A percentile compares a stretch with the other conserved stretches of the same genome.
These are phyloP conservation scores for Colletotrichum tanaceti DNA, from an alignment of 2,329 filamentous ascomycete species.

Conservation along the genomic window DNA sequence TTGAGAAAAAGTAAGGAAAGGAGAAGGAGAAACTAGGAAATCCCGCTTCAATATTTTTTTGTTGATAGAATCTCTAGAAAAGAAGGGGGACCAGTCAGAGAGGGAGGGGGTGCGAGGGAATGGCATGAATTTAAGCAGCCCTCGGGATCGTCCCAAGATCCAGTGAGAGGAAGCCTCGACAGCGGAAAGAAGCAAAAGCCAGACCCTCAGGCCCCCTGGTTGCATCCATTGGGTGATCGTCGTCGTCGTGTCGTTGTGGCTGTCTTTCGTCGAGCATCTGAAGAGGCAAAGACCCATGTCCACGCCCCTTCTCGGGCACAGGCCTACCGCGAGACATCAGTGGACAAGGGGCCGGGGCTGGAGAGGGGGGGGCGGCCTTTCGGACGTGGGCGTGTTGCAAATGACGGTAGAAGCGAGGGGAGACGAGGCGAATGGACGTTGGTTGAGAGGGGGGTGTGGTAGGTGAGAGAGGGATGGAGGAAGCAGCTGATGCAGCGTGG, in stretches of 20 bases:
- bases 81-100: constrained; percentile 46
- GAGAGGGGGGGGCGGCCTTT: constrained; percentile 9
- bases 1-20: constrained; percentile 44
- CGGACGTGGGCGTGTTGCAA: constrained; percentile 7
- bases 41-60: constrained; percentile 28
- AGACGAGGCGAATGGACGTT: constrained; percentile 15
- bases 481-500: constrained; percentile 41
- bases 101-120: constrained; percentile 45
- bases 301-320: background rate
- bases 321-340: constrained; percentile 19
- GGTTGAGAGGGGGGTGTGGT: constrained; percentile 22
- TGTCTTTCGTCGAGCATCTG: constrained; percentile 30
- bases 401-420: constrained; percentile 4
- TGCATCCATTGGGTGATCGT: constrained; percentile 40
- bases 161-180: background rate
- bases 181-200: constrained; percentile 6
- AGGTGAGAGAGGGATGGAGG: background rate
- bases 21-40: constrained; percentile 43
- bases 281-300: constrained; percentile 15
- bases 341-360: constrained; percentile 5
- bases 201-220: constrained; percentile 46
- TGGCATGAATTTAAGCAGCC: constrained; percentile 58
- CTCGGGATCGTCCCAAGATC: constrained; percentile 51
- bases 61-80: constrained; percentile 17
- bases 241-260: constrained; percentile 7